Evolutionary conservation across 2,329 filamentous ascomycete species (phyloP), one percentile per base, ranked within the genome.

Genomic region (Pseudogymnoascus sp.): DNA sequence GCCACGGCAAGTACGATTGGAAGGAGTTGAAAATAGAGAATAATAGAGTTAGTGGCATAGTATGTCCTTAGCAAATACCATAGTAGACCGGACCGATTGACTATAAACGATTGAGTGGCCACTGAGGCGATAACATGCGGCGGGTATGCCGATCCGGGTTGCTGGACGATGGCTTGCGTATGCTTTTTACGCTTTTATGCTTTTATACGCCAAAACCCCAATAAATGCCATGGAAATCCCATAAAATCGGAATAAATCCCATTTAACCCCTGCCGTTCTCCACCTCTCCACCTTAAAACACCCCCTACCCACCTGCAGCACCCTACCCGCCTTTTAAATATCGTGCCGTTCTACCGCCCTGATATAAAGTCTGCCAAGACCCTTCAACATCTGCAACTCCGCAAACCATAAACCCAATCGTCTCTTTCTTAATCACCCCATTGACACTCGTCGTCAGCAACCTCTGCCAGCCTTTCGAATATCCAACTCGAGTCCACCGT

Each of bases 301-400:
- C 26, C 45, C 45, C 45, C 45, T 33, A 12, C 26, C 45, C 41
- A 52, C 39, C 39, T 28, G 19, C 13, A 10, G 10, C 12, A 41
- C 19, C 38, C 7, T 26, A 26, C 39, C 39, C 38, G 13, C 23
- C 45, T n/a, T 30, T 52, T 52, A 52, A 52, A 28, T 52, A 52
- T 52, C 45, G n/a, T 52, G 45, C 45, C 45, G 26, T 52, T 52
- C 45, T 52, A 26, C 45, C 45, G 45, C n/a, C n/a, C 15, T 52
- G 26, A 30, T 28, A 30, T 52, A 13, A 18, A 18, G 26, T 52
- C 45, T 19, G 45, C 45, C 45, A 52, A 52, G 45, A 52, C 45
- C 45, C 12, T 30, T 52, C 18, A 52, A 30, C 13, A n/a, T 26
- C 23, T 15, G 7, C 21, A 52, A 33, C 45, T 52, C 45, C 45